Conservation (phyloP, 768 basidiomycete species). For the Pleurotus giganteus region DNA sequence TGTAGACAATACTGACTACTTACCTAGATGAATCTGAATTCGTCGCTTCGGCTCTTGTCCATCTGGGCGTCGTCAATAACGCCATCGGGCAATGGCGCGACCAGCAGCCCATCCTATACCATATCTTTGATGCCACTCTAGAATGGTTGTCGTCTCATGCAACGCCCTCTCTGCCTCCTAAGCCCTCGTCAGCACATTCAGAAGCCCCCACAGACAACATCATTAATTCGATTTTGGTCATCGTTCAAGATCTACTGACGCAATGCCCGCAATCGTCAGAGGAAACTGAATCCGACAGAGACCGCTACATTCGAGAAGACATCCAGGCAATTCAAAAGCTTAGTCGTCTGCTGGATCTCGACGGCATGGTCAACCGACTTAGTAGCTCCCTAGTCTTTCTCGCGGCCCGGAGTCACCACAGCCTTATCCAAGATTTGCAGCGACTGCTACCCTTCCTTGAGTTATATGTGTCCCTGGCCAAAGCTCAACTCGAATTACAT, state of each 20-base stretch:
- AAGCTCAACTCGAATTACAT: constrained; percentile 54
- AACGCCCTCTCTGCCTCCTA: background rate
- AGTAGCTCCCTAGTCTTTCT: constrained; percentile 36
- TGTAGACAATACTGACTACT: background rate
- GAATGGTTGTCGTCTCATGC: constrained; percentile 23
- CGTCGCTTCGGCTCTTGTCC: background rate
- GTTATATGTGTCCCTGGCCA: constrained; percentile 54
- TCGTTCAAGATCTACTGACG: constrained; percentile 58
- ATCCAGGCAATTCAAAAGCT: constrained; percentile 42
- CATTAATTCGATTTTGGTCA: constrained; percentile 64
- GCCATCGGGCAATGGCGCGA: constrained; percentile 25
- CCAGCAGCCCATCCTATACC: constrained; percentile 23
- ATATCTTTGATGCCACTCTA: constrained; percentile 31
- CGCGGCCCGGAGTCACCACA: constrained; percentile 27
- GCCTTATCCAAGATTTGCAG: constrained; percentile 33
- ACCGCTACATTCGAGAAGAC: constrained; percentile 53
- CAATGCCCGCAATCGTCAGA: constrained; percentile 31
- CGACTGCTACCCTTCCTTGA: constrained; percentile 76
- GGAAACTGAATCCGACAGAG: constrained; percentile 26
- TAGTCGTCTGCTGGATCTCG: constrained; percentile 47
- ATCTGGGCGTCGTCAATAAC: background rate
- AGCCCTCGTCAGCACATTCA: background rate
- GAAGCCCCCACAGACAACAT: constrained; percentile 32
- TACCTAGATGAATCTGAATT: background rate
- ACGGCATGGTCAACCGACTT: constrained; percentile 39